Percentiles rank a stretch among this genome's conserved stretches.
Evolutionary conservation across 169 alveolate species (phyloP).

Genomic region (Hammondia hammondi): DNA sequence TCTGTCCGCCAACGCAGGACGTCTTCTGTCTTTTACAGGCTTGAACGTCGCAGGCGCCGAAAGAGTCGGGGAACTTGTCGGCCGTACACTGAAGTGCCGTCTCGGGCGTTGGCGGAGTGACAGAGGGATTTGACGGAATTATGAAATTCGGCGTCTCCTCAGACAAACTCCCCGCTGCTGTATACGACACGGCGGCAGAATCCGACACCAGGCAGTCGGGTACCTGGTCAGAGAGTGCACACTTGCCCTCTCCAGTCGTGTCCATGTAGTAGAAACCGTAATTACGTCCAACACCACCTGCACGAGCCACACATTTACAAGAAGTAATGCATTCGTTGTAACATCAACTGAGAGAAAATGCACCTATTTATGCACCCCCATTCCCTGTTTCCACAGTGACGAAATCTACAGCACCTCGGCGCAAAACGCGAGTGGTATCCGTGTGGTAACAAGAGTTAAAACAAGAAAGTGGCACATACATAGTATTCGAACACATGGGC

Average conservation of each 20-base stretch:
- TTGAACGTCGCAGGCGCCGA: neutral
- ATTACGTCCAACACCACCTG: slow-evolving; percentile 34
- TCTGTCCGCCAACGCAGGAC: neutral
- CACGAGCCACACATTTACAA: neutral
- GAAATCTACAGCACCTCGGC: too few species aligned
- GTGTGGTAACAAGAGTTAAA: too few species aligned
- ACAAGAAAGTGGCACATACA: too few species aligned
- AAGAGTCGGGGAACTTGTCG: neutral
- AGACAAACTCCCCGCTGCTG: slow-evolving; percentile 1
- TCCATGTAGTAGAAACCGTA: slow-evolving; percentile 5
- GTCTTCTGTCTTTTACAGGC: slow-evolving; percentile 21
- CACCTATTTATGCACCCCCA: too few species aligned
- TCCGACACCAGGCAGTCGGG: slow-evolving; percentile 33
- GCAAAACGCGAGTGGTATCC: too few species aligned
- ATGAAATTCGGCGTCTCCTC: neutral
- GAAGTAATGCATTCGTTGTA: too few species aligned
- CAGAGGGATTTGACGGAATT: neutral
- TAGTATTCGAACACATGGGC: too few species aligned
- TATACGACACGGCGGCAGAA: slow-evolving; percentile 1
- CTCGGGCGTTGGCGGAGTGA: neutral
- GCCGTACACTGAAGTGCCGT: neutral
- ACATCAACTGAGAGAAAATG: too few species aligned
- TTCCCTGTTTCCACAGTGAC: too few species aligned
- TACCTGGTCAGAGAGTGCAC: neutral
- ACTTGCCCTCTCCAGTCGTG: neutral